Evolutionary conservation across 139 green algal species (phyloP), one percentile per base, ranked within the genome.

Genomic region (Picochlorum sp.): DNA sequence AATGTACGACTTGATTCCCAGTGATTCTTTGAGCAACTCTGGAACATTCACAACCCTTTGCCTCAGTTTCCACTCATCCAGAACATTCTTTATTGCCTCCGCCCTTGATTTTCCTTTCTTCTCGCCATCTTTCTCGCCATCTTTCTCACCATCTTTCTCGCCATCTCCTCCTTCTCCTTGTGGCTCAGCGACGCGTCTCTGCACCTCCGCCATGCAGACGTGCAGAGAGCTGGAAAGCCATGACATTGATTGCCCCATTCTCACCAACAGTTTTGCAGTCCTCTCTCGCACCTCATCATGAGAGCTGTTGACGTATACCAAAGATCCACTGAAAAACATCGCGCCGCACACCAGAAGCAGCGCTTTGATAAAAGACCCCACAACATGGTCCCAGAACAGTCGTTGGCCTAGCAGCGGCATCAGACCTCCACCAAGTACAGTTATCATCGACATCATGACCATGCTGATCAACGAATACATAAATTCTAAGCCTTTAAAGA

Each of bases 201-300:
- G 26, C 30, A 24, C 9, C 6, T n/a, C 57, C 24, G 59, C 59
- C 10, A 16, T 16, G 18, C 35, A 28, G 24, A 35, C 25, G 40
- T 22, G 39, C 20, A 24, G 39, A 5, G 39, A 58, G 20, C 25
- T 20, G 3, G 60, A 61, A 16, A 45, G 20, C n/a, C 9, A 60
- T 32, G 13, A 30, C 50, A 6, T 26, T 5, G 32, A 49, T 50
- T 3, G 13, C 26, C 25, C 8, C 50, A 18, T 44, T 10, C 16
- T 45, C n/a, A n/a, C n/a, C 3, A 66, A 32, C 5, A 66, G 8
- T 8, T 55, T 32, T 1, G 32, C 61, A 6, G 36, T 44, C 32
- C 40, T 6, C 4, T 57, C 40, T 36, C 61, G 61, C 18, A 68
- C 7, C 5, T 59, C 45, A 37, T 68, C 61, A 40, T 68, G 49